These are phyloP conservation scores for Aspergillus sp. DNA, from an alignment of 2,329 filamentous ascomycete species.

Conservation along the genomic window DNA sequence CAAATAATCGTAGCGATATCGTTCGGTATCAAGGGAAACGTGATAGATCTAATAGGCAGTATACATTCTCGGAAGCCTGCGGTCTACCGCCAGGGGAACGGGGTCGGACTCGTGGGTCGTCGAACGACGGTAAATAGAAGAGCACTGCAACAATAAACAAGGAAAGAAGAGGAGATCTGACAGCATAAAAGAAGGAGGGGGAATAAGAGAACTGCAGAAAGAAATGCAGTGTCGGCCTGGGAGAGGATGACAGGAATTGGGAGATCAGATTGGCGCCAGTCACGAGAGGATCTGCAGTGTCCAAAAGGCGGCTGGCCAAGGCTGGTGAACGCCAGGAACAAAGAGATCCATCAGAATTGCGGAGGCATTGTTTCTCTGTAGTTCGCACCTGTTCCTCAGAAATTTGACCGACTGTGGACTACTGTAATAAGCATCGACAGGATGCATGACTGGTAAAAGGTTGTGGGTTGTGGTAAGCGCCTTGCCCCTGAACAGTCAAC, in stretches of 20 bases:
- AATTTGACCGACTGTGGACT: too few relatives aligned
- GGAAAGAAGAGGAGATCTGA: not conserved
- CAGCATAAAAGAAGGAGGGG: not conserved
- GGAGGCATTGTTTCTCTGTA: not conserved
- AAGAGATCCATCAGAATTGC: slow-evolving; percentile 3
- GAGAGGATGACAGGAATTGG: not conserved
- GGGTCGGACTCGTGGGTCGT: not conserved
- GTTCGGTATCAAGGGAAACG: not conserved
- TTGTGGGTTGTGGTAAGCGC: not conserved
- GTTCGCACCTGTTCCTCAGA: not conserved
- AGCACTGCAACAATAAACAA: not conserved
- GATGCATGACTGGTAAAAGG: not conserved
- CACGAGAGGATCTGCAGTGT: slow-evolving; percentile 9
- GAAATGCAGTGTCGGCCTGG: not conserved
- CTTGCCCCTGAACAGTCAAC: not conserved
- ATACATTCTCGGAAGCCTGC: slow-evolving; percentile 15
- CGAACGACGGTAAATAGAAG: not conserved
- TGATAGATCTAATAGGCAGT: slow-evolving; percentile 15
- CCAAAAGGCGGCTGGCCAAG: slow-evolving; percentile 5
- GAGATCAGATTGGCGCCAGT: slow-evolving; percentile 7
- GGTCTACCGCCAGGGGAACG: slow-evolving; percentile 8
- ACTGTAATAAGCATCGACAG: not conserved
- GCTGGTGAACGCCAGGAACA: not conserved
- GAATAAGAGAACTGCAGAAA: not conserved
- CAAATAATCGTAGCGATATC: slow-evolving; percentile 2